Conservation (phyloP, 108 stramenopile genomes). For the Cylindrotheca fusiformis region DNA sequence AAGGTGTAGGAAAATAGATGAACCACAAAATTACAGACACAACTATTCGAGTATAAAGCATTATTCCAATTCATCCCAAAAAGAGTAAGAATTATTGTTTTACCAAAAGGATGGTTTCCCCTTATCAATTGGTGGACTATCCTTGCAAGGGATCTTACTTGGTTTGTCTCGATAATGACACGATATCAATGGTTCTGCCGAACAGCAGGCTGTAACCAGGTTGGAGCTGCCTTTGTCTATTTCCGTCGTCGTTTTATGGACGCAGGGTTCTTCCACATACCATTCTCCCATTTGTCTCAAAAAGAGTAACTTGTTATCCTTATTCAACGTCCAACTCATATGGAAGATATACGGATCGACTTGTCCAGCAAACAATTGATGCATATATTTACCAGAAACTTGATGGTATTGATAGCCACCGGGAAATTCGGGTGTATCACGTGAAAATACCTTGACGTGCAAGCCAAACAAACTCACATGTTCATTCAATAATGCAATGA, state of each 20-base stretch:
- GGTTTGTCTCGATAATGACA: conserved; percentile 86
- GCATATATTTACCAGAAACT: conserved; percentile 22
- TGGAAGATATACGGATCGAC: conserved; percentile 36
- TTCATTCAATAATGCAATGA: conserved; percentile 68
- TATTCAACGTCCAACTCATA: conserved; percentile 62
- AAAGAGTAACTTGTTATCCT: conserved; percentile 72
- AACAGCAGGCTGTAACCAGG: conserved; percentile 41
- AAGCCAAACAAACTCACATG: conserved; percentile 70
- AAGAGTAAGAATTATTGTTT: conserved; percentile 5
- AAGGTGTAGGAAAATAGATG: no score
- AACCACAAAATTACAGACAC: no score
- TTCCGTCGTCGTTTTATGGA: conserved; percentile 9
- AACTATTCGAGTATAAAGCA: no score
- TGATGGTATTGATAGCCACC: conserved; percentile 42
- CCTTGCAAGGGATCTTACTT: conserved; percentile 70
- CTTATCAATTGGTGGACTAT: conserved; percentile 54
- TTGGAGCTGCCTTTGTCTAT: neutral
- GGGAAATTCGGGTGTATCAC: conserved; percentile 36
- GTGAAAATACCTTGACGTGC: conserved; percentile 58
- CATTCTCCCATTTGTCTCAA: conserved; percentile 79
- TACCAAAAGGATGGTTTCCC: conserved; percentile 50
- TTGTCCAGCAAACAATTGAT: conserved; percentile 16
- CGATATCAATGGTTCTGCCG: conserved; percentile 44
- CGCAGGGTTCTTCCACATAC: conserved; percentile 56
- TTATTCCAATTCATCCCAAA: no score